Percentiles rank a stretch among this genome's conserved stretches.
Evolutionary conservation across 2,329 filamentous ascomycete genomes (phyloP).

Genomic region (Fusarium subtropicale): DNA sequence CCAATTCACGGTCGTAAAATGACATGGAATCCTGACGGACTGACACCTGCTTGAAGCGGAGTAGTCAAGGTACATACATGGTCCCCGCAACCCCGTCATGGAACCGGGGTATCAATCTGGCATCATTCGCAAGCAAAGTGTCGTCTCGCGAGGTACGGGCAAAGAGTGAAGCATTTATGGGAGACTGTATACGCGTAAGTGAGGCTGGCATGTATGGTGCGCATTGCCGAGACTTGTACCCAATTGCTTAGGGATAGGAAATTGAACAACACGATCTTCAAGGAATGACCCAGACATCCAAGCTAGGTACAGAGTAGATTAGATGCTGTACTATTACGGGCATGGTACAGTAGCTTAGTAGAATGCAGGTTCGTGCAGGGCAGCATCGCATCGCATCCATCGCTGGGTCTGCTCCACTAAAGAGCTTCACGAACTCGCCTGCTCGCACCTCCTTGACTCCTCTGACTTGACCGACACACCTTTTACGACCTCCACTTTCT

Average conservation of each 20-base stretch:
- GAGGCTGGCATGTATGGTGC: background rate
- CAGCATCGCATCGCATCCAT: constrained; percentile 15
- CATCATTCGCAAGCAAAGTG: constrained; percentile 16
- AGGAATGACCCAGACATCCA: constrained; percentile 11
- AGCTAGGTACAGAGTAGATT: too few relatives aligned
- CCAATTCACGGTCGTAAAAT: background rate
- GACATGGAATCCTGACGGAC: constrained; percentile 15
- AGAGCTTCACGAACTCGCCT: constrained; percentile 23
- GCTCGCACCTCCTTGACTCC: background rate
- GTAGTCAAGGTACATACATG: constrained; percentile 11
- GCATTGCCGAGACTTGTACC: background rate
- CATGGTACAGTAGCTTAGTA: background rate
- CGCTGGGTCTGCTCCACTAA: constrained; percentile 19
- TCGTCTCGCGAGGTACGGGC: background rate
- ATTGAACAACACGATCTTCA: background rate
- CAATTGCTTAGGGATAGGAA: background rate
- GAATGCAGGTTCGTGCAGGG: constrained; percentile 9
- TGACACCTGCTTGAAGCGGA: constrained; percentile 26
- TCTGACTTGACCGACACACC: constrained; percentile 16
- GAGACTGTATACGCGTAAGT: background rate
- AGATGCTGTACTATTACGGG: too few relatives aligned
- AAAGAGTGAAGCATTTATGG: background rate
- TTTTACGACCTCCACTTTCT: constrained; percentile 26
- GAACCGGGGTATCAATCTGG: constrained; percentile 27
- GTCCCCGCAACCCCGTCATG: constrained; percentile 32